These are phyloP conservation scores for Nannizziopsis arthrosporioides DNA, from an alignment of 2,329 filamentous ascomycete genomes.

Conservation along the genomic window DNA sequence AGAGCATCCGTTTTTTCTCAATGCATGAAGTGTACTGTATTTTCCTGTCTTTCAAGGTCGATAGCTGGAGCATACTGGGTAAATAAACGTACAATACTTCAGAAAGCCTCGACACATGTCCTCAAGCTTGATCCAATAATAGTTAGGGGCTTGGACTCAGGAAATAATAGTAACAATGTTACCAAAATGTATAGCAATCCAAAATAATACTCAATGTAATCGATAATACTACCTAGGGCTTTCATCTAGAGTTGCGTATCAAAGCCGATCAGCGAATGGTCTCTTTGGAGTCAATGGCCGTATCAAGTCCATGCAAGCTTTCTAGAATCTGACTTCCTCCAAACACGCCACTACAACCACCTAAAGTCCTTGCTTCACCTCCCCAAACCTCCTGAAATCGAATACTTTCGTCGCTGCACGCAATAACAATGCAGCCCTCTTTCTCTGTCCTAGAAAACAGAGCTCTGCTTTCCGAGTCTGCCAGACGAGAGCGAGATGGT, in stretches of 20 bases:
- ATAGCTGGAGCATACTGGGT: neutral
- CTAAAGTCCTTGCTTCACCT: constrained; percentile 45
- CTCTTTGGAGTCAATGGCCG: constrained; percentile 33
- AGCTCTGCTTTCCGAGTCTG: constrained; percentile 42
- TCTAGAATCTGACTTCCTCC: constrained; percentile 81
- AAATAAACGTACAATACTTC: neutral
- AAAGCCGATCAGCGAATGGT: constrained; percentile 39
- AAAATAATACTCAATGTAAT: neutral
- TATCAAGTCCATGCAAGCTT: constrained; percentile 63
- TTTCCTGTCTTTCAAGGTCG: neutral
- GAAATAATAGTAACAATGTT: no score
- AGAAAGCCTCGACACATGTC: no score
- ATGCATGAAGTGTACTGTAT: neutral
- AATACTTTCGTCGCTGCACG: constrained; percentile 80
- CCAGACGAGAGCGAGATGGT: constrained; percentile 4
- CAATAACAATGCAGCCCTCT: constrained; percentile 81
- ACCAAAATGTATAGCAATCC: no score
- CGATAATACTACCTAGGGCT: no score
- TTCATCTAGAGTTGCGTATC: neutral
- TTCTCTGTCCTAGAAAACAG: constrained; percentile 47
- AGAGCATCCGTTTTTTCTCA: no score
- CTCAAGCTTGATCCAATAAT: no score
- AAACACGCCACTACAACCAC: constrained; percentile 49
- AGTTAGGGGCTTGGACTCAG: no score
- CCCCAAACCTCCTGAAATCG: constrained; percentile 95